Evolutionary conservation across 2,329 filamentous ascomycete genomes (phyloP), one percentile per base, ranked within the genome.

Genomic region (Calcarisporium arbuscula): DNA sequence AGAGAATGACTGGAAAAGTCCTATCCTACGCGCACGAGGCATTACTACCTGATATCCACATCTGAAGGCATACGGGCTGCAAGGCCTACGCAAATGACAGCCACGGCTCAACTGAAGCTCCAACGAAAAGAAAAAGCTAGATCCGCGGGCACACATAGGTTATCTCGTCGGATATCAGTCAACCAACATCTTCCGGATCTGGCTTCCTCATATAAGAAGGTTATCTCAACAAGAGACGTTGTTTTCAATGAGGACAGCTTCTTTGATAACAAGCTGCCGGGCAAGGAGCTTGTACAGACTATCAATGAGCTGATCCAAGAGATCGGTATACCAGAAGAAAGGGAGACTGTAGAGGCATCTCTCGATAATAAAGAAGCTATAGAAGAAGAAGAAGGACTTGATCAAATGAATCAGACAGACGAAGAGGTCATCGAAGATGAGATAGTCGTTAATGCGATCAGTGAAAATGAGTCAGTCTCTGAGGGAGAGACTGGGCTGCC

Each of bases 171-270:
- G 34, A 4, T 36, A 36, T 28, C 28, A 30, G 14, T 31, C 28
- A 7, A 17, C 34, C 6, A 36, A 36, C 17, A 36, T 30, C 9
- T 36, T 25, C 27, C 5, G n/a, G 10, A 19, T 36, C 16, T 36
- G 28, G 34, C n/a, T 17, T 31, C 28, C 34, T 11, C n/a, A 19
- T 6, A n/a, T 23, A 5, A n/a, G 20, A 26, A 31, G 15, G 34
- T 36, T 7, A 36, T 36, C 19, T 23, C 15, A 25, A 36, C 34
- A 4, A 23, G 34, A 25, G 28, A 36, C 31, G 28, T 28, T 28
- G 17, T 28, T 15, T 28, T 28, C 27, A 15, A 28, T 15, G 27
- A 28, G 14, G 27, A 12, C 17, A 8, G 27, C 14, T 8, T 28
- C 27, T 28, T 28, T 15, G 14, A 28, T 8, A 15, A 28, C 14